A percentile compares a stretch with the other conserved stretches of the same genome.
These are phyloP conservation scores for Cercospora janseana DNA, from an alignment of 2,329 filamentous ascomycete species.

Conservation along the genomic window DNA sequence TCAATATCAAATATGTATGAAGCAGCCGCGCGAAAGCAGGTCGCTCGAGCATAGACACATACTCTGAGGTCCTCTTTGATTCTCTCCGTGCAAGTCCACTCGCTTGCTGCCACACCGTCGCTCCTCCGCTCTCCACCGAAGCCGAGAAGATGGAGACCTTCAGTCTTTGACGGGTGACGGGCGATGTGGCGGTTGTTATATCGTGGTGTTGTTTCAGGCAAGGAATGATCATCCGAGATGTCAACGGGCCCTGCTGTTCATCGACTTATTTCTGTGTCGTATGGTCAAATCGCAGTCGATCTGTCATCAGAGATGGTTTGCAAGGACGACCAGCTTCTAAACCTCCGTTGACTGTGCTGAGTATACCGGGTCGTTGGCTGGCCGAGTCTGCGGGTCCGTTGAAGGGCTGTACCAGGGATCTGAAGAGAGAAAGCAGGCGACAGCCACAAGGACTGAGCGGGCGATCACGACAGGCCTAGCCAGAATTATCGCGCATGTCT, in stretches of 20 bases:
- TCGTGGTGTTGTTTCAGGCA: neutral
- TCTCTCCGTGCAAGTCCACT: neutral
- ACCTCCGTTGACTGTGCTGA: neutral
- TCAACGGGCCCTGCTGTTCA: neutral
- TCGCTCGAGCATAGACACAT: neutral
- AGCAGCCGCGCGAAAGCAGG: neutral
- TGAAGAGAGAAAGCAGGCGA: neutral
- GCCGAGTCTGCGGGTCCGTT: neutral
- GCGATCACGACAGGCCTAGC: neutral
- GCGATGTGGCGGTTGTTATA: neutral
- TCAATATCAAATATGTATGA: slow-evolving; percentile 1
- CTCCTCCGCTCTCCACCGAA: neutral
- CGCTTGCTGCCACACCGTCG: neutral
- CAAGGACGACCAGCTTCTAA: neutral
- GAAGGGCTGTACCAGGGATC: neutral
- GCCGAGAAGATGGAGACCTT: no score
- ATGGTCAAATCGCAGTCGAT: neutral
- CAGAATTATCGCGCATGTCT: neutral
- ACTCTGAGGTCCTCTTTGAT: neutral
- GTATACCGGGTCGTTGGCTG: neutral
- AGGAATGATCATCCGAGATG: neutral
- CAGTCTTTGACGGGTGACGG: neutral
- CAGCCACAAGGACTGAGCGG: neutral
- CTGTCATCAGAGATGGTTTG: neutral
- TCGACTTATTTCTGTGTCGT: neutral